phyloP scores from a whole-genome alignment of 148 eudicot species.

The Euryodendron excelsum region DNA sequence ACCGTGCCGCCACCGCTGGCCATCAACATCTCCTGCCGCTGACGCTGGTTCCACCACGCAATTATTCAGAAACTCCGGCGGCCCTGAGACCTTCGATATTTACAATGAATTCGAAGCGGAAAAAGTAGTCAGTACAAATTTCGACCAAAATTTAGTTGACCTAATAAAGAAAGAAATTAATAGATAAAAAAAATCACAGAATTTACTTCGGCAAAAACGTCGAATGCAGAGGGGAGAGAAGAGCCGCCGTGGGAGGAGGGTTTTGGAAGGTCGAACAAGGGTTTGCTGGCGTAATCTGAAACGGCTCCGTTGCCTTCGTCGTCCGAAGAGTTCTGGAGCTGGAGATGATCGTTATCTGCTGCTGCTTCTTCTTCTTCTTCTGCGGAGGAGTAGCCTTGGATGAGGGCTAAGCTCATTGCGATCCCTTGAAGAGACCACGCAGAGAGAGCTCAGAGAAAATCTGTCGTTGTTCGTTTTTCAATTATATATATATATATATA shows the following conservation, averaged over 20 bases:
- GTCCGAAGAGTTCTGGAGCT: conserved; percentile 40
- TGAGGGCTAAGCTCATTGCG: conserved; percentile 72
- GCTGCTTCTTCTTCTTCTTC: too few species aligned
- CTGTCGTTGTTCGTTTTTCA: too few species aligned
- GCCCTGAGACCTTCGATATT: conserved; percentile 72
- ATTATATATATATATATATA: too few species aligned
- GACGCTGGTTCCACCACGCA: conserved; percentile 43
- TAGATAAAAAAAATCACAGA: background rate
- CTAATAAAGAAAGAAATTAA: background rate
- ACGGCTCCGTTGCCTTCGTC: too few species aligned
- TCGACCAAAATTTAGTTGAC: background rate
- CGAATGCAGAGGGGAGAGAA: conserved; percentile 76
- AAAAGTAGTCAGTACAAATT: too few species aligned
- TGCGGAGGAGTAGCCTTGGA: conserved; percentile 84
- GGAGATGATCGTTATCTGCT: background rate
- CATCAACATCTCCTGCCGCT: conserved; percentile 26
- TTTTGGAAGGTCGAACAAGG: conserved; percentile 43
- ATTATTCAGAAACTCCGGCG: conserved; percentile 78
- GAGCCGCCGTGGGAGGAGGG: conserved; percentile 45
- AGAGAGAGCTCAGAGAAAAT: too few species aligned
- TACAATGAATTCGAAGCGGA: background rate
- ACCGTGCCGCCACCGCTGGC: conserved; percentile 47
- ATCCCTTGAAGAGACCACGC: too few species aligned
- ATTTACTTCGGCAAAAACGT: conserved; percentile 77
- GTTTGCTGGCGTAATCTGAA: conserved; percentile 33